These are phyloP conservation scores for Pythium myriotylum DNA, from an alignment of 352 stramenopile genomes.

Conservation along the genomic window DNA sequence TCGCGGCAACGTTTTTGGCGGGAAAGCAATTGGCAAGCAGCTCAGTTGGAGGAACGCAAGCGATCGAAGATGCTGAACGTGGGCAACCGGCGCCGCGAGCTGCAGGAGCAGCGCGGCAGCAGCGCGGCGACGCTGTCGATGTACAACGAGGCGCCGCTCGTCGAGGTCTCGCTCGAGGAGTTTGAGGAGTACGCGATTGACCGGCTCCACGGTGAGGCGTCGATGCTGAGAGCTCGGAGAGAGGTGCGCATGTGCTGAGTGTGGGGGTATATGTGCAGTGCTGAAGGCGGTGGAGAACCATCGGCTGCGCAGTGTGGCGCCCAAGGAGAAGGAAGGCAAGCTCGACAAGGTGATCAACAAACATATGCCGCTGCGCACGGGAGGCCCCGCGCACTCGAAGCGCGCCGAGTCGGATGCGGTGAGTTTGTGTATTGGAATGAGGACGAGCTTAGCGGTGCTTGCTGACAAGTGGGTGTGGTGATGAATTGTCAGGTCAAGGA, in stretches of 20 bases:
- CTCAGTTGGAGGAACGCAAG: neutral
- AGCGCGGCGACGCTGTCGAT: slow-evolving; percentile 85
- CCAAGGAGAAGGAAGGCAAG: slow-evolving; percentile 70
- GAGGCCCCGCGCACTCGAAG: slow-evolving; percentile 39
- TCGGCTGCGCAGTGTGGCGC: slow-evolving; percentile 68
- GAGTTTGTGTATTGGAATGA: neutral
- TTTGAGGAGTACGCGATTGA: slow-evolving; percentile 99
- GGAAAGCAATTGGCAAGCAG: slow-evolving; percentile 29
- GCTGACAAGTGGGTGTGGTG: slow-evolving; percentile 1
- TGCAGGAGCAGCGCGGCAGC: slow-evolving; percentile 43
- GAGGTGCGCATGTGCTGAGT: neutral
- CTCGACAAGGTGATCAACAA: slow-evolving; percentile 88
- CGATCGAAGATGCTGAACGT: slow-evolving; percentile 75
- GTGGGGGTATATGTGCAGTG: slow-evolving; percentile 30
- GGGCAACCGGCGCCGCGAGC: slow-evolving; percentile 65
- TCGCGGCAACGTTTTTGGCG: no score
- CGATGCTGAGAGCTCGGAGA: no score
- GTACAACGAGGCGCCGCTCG: slow-evolving; percentile 92
- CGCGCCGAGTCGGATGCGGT: slow-evolving; percentile 65
- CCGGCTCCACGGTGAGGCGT: slow-evolving; percentile 81
- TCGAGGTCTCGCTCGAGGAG: slow-evolving; percentile 97
- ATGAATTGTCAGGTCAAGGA: slow-evolving; percentile 80
- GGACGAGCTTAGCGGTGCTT: neutral
- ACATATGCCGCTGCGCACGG: slow-evolving; percentile 70
- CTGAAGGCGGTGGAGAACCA: slow-evolving; percentile 90